A percentile compares a stretch with the other conserved stretches of the same genome.
These are phyloP conservation scores for Thelephora aurantiotincta DNA, from an alignment of 768 basidiomycete species.

Conservation along the genomic window DNA sequence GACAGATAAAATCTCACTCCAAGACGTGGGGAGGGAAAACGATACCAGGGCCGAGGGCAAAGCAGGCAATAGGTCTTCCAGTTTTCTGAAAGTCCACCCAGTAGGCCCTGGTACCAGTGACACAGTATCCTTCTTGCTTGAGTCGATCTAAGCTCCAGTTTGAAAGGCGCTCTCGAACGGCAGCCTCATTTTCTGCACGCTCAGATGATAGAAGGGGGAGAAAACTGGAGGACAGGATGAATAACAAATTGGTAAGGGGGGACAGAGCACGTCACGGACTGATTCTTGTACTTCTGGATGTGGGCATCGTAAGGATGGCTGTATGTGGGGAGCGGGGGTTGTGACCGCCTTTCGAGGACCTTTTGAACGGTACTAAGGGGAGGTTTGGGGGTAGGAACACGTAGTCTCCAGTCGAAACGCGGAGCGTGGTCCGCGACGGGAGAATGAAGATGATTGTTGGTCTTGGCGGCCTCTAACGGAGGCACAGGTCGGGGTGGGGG, in stretches of 20 bases:
- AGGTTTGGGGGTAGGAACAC: conserved; percentile 13
- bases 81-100: conserved; percentile 54
- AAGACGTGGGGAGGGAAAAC: conserved; percentile 53
- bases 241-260: background rate
- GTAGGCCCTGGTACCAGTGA: conserved; percentile 51
- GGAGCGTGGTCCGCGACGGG: background rate
- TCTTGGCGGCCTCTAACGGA: no score
- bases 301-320: conserved; percentile 34
- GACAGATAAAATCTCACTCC: conserved; percentile 32
- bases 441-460: no score
- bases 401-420: conserved; percentile 51
- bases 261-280: conserved; percentile 22
- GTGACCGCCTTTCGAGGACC: conserved; percentile 24
- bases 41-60: conserved; percentile 48
- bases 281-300: conserved; percentile 37
- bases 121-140: conserved; percentile 55
- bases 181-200: conserved; percentile 46
- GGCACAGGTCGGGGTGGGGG: no score
- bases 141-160: conserved; percentile 52
- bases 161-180: conserved; percentile 46
- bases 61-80: conserved; percentile 53
- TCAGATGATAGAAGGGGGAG: conserved; percentile 36
- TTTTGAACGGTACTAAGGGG: conserved; percentile 14
- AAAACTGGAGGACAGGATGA: conserved; percentile 23
- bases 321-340: conserved; percentile 14